These are phyloP conservation scores for Westerdykella aurantiaca DNA, from an alignment of 2,329 filamentous ascomycete genomes.

Conservation along the genomic window DNA sequence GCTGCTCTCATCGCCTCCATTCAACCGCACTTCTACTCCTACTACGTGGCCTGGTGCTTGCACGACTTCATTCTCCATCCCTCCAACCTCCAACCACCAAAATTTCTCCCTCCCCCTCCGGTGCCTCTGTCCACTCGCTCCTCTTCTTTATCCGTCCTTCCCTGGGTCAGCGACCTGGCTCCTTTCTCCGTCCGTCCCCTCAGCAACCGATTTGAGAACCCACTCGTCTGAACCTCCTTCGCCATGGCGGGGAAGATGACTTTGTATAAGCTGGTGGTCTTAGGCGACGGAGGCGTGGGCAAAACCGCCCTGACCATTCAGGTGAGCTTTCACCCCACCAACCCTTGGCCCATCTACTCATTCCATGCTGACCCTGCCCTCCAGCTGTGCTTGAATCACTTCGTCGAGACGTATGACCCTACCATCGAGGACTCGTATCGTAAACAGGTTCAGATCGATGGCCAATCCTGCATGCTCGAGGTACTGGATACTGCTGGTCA, in stretches of 20 bases:
- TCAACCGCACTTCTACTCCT: too few relatives aligned
- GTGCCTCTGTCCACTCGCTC: too few relatives aligned
- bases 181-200: neutral
- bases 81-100: too few relatives aligned
- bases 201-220: neutral
- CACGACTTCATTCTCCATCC: too few relatives aligned
- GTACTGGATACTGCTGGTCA: slow-evolving; percentile 96
- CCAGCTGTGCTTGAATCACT: slow-evolving; percentile 92
- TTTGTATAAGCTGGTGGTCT: slow-evolving; percentile 90
- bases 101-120: too few relatives aligned
- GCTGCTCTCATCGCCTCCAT: too few relatives aligned
- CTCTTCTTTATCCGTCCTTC: too few relatives aligned
- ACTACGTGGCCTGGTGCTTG: too few relatives aligned
- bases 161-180: neutral
- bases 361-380: slow-evolving; percentile 3
- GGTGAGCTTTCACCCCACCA: slow-evolving; percentile 52
- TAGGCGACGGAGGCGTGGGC: slow-evolving; percentile 88
- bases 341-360: neutral
- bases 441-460: slow-evolving; percentile 77
- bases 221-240: slow-evolving; percentile 1
- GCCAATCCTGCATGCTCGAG: slow-evolving; percentile 94
- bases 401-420: slow-evolving; percentile 81
- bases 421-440: slow-evolving; percentile 65
- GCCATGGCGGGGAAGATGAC: slow-evolving; percentile 90
- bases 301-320: slow-evolving; percentile 92